Conservation (phyloP, 1,139 yeast species). For the Lodderomyces metapsilosis region DNA sequence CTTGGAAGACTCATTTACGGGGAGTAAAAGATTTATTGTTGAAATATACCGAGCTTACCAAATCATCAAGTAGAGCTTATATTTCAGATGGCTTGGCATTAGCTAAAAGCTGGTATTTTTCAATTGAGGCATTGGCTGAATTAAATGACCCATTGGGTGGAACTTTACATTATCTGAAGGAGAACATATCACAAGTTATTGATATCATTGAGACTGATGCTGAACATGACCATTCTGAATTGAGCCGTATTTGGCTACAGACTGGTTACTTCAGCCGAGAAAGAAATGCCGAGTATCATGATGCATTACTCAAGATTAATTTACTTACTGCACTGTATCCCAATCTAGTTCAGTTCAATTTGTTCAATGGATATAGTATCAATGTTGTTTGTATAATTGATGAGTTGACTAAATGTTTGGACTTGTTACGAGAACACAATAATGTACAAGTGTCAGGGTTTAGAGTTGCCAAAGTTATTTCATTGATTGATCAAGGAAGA, state of each 20-base stretch:
- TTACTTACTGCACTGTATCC: slow-evolving; percentile 21
- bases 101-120: slow-evolving; percentile 47
- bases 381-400: slow-evolving; percentile 27
- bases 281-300: slow-evolving; percentile 32
- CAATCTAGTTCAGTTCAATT: slow-evolving; percentile 27
- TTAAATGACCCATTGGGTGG: slow-evolving; percentile 34
- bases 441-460: slow-evolving; percentile 20
- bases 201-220: slow-evolving; percentile 15
- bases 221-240: slow-evolving; percentile 18
- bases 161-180: slow-evolving; percentile 20
- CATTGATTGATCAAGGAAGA: slow-evolving; percentile 24
- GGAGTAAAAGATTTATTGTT: slow-evolving; percentile 42
- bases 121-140: slow-evolving; percentile 40
- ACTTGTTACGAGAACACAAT: slow-evolving; percentile 20
- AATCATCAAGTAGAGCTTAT: slow-evolving; percentile 2
- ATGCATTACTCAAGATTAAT: slow-evolving; percentile 30
- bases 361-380: slow-evolving; percentile 34
- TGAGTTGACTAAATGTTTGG: slow-evolving; percentile 28
- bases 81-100: slow-evolving; percentile 41
- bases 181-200: slow-evolving; percentile 9
- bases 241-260: slow-evolving; percentile 25
- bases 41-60: slow-evolving; percentile 28
- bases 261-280: slow-evolving; percentile 33
- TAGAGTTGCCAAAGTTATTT: slow-evolving; percentile 24
- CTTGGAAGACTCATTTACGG: slow-evolving; percentile 41